Percentiles rank a stretch among this genome's conserved stretches.
Evolutionary conservation across 2,329 filamentous ascomycete species (phyloP).

Genomic region (Venturia aucupariae): DNA sequence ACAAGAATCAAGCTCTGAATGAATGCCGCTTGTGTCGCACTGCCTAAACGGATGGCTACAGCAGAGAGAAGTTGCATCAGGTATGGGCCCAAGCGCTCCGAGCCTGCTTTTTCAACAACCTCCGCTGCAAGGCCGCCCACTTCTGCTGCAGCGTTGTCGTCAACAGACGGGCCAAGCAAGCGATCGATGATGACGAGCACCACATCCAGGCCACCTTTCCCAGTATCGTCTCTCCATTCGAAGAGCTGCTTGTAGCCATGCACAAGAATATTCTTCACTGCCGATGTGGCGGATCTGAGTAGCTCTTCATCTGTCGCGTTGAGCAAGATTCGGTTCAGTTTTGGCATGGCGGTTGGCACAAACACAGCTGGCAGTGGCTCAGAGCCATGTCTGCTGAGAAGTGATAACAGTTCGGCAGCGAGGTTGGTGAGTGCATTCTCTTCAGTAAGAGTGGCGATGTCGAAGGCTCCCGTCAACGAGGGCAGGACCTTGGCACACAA

Average conservation of each 20-base stretch:
- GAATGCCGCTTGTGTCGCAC: constrained; percentile 75
- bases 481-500: constrained; percentile 83
- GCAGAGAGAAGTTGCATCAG: constrained; percentile 80
- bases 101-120: constrained; percentile 88
- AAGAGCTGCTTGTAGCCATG: constrained; percentile 89
- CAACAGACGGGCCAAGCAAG: constrained; percentile 71
- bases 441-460: constrained; percentile 75
- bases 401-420: constrained; percentile 73
- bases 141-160: constrained; percentile 91
- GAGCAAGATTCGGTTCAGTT: constrained; percentile 73
- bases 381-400: constrained; percentile 71
- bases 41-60: constrained; percentile 74
- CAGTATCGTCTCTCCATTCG: constrained; percentile 67
- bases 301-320: constrained; percentile 80
- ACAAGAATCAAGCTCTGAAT: constrained; percentile 95
- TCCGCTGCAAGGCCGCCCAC: constrained; percentile 90
- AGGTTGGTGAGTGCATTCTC: constrained; percentile 79
- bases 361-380: constrained; percentile 82
- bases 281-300: constrained; percentile 74
- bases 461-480: constrained; percentile 78
- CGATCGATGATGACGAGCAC: constrained; percentile 88
- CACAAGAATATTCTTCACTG: constrained; percentile 79
- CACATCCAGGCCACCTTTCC: constrained; percentile 77
- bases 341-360: constrained; percentile 75
- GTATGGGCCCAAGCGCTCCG: constrained; percentile 82